Conservation (phyloP, 306 rosid species). For the Lablab purpureus region DNA sequence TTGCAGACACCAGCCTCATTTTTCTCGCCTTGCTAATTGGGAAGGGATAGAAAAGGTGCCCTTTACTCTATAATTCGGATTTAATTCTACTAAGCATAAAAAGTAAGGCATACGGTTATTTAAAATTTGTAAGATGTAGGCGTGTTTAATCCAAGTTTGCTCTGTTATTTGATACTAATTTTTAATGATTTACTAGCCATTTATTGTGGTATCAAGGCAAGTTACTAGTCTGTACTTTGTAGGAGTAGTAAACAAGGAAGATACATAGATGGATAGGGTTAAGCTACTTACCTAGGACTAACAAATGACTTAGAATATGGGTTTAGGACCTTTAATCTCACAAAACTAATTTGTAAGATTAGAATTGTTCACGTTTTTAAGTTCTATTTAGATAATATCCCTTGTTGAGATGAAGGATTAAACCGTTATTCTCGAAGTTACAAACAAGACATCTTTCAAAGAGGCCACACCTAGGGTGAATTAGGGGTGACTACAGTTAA, state of each 20-base stretch:
- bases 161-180: constrained; percentile 29
- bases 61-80: constrained; percentile 30
- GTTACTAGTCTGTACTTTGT: not conserved
- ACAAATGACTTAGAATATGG: not conserved
- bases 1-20: constrained; percentile 88
- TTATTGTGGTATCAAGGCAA: not conserved
- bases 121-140: not conserved
- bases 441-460: too few relatives aligned
- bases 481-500: not conserved
- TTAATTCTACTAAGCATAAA: constrained; percentile 14
- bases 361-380: not conserved
- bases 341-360: not conserved
- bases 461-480: not conserved
- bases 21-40: constrained; percentile 93
- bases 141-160: constrained; percentile 29
- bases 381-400: not conserved
- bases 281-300: constrained; percentile 18
- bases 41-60: constrained; percentile 86
- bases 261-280: not conserved
- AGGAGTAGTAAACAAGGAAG: constrained; percentile 3
- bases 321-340: not conserved
- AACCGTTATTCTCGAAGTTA: too few relatives aligned
- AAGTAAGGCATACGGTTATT: constrained; percentile 13
- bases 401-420: not conserved
- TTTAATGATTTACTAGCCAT: not conserved